Base-by-base conservation (phyloP, 2,329 filamentous ascomycete species). In the Penicillium sp. region DNA sequence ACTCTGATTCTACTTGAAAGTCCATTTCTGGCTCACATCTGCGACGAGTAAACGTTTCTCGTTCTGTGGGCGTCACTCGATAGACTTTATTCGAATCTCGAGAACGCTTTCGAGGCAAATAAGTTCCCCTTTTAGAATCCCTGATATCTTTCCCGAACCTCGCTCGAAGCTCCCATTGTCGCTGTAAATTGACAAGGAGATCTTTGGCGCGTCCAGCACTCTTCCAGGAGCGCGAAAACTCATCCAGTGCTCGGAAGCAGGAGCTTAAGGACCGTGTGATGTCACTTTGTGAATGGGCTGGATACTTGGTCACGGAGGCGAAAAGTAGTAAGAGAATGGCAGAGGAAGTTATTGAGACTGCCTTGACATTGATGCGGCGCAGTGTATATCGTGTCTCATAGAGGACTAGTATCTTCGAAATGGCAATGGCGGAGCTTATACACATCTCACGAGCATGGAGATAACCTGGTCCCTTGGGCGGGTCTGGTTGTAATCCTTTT, bases 401-500 rank as follows among this genome's bases (percentile, higher is more conserved):
- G 0, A 61, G 18, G 7, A 40, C 25, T 5, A 62, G 54, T 11
- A 59, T 54, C 9, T 59, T 61, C 4, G 58, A 53, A 12, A 61
- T 62, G 3, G 60, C 51, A 4, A 61, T 57, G 20, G 60, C 60
- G 22, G 60, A 62, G 6, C 44, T 29, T 6, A 62, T 61, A 50
- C 60, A 62, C 60, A 62, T 62, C 23, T 56, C 50, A 6, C 58
- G 54, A 8, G 60, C 60, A 20, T 62, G 58, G 0, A 43, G 31
- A 14, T 41, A 59, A 11, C 58, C 56, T 0, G 54, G 58, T 20
- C 58, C 55, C 11, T 65, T 65, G 4, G 64, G 65, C 1, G 68
- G 69, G 25, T 66, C 59, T 1, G 70, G 70, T 49, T 74, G 71
- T 2, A 69, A 56, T 22, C 62, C 55, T 4, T 56, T 59, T 42